Conservation (phyloP, 305 asterid genomes). For the Solanum hybrid region DNA sequence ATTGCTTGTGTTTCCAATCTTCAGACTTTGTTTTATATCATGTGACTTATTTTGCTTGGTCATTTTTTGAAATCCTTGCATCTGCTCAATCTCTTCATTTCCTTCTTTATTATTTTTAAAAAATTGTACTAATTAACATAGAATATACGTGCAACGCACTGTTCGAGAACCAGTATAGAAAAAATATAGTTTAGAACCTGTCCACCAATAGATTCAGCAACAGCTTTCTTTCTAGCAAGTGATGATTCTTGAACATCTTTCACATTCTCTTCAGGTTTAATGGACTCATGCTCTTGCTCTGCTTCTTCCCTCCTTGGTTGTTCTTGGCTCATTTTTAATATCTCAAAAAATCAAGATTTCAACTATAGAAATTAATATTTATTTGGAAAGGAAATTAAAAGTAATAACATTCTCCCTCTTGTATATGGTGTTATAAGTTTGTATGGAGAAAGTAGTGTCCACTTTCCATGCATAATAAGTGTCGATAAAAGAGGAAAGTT, state of each 20-base stretch:
- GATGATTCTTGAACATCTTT: not conserved
- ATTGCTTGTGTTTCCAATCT: too few relatives aligned
- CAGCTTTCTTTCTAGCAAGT: conserved; percentile 1
- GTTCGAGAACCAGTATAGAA: too few relatives aligned
- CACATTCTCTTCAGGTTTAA: not conserved
- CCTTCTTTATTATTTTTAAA: too few relatives aligned
- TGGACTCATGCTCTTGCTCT: not conserved
- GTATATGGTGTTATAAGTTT: not conserved
- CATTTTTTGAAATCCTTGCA: too few relatives aligned
- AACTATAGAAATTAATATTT: not conserved
- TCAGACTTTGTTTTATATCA: too few relatives aligned
- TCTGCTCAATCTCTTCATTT: too few relatives aligned
- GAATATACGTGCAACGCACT: too few relatives aligned
- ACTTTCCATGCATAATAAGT: not conserved
- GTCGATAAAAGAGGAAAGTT: not conserved
- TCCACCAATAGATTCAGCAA: not conserved
- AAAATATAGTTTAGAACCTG: not conserved
- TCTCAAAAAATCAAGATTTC: not conserved
- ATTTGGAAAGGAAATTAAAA: not conserved
- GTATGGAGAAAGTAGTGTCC: not conserved
- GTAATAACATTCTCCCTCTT: not conserved
- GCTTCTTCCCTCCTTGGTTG: conserved; percentile 32
- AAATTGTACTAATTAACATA: too few relatives aligned
- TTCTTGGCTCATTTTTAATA: conserved; percentile 48
- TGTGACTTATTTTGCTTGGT: too few relatives aligned